phyloP scores from a whole-genome alignment of 495 filamentous ascomycete genomes.

The Cercophora newfieldiana region DNA sequence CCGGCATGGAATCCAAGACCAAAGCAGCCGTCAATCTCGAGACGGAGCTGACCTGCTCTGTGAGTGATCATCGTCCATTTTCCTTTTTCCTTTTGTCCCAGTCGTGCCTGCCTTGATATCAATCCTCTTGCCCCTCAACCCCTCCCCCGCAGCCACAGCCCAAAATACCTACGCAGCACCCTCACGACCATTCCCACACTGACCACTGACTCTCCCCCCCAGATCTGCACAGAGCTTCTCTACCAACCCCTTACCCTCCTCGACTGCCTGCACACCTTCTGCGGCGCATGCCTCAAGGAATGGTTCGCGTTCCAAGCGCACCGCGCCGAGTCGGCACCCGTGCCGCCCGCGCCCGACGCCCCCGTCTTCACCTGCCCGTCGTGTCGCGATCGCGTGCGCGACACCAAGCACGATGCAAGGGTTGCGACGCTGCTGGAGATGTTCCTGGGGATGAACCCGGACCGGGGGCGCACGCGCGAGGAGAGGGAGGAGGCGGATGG shows the following conservation, averaged over 20 bases:
- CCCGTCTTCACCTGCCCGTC: constrained; percentile 83
- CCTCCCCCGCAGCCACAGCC: not conserved
- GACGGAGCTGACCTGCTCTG: constrained; percentile 88
- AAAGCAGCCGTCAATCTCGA: constrained; percentile 64
- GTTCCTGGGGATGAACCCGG: constrained; percentile 73
- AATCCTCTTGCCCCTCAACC: not conserved
- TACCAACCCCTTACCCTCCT: constrained; percentile 94
- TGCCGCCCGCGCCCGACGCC: constrained; percentile 43
- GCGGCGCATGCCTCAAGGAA: constrained; percentile 88
- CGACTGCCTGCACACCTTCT: constrained; percentile 97
- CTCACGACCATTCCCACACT: not conserved
- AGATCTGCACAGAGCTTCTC: constrained; percentile 97
- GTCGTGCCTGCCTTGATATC: not conserved
- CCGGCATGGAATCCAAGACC: constrained; percentile 20
- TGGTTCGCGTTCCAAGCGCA: constrained; percentile 75
- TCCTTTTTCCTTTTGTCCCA: not conserved
- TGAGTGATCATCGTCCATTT: constrained; percentile 55
- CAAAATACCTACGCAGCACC: not conserved
- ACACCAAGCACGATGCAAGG: constrained; percentile 79
- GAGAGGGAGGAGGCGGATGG: constrained; percentile 71
- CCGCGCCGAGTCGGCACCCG: constrained; percentile 45
- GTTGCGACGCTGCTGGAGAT: constrained; percentile 82
- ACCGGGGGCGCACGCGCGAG: constrained; percentile 58
- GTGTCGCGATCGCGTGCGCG: constrained; percentile 82
- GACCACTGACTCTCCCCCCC: not conserved